Evolutionary conservation across 1,284 basidiomycete genomes (phyloP), one percentile per base, ranked within the genome.

Genomic region (Schizopora paradoxa): DNA sequence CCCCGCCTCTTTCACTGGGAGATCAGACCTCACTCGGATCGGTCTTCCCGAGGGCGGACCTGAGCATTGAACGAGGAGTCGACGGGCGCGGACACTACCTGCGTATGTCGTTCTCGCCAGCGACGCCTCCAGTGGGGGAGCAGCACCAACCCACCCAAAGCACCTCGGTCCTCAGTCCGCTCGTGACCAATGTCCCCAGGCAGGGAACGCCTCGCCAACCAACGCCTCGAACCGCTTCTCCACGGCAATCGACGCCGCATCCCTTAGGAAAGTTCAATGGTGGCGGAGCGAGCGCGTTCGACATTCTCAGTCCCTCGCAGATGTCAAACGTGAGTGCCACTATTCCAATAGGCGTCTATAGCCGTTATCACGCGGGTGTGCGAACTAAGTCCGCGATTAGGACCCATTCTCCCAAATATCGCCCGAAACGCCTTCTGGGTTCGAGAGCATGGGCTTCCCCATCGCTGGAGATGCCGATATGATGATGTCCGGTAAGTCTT

Each of bases 21-120:
- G 33, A 27, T 18, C 22, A 2, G 4, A 18, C 11, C 21, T 18
- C 16, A n/a, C n/a, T n/a, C n/a, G n/a, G n/a, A n/a, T n/a, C n/a
- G n/a, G 22, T 23, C 7, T 35, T 22, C 5, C 39, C 25, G 10
- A 39, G 43, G 21, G 38, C 44, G 6, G 48, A 50, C 21, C 39
- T 50, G 8, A 46, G 35, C 23, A 38, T 50, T n/a, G 43, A 50
- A 18, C 48, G 48, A 23, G 48, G 48, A 28, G 35, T 50, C 13
- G 48, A 50, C 27, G 34, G 36, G 14, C 48, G 48, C 22, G 48
- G 48, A 11, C 48, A 50, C 39, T 50, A 35, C 21, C 43, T 50
- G 14, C 43, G 48, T 6, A n/a, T 50, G 26, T 50, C 48, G 22
- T 50, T 45, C 41, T 23, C 44, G 19, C 38, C 43, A 6, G 31